phyloP scores from a whole-genome alignment of 2,329 filamentous ascomycete genomes.

The Botrytis fabae region DNA sequence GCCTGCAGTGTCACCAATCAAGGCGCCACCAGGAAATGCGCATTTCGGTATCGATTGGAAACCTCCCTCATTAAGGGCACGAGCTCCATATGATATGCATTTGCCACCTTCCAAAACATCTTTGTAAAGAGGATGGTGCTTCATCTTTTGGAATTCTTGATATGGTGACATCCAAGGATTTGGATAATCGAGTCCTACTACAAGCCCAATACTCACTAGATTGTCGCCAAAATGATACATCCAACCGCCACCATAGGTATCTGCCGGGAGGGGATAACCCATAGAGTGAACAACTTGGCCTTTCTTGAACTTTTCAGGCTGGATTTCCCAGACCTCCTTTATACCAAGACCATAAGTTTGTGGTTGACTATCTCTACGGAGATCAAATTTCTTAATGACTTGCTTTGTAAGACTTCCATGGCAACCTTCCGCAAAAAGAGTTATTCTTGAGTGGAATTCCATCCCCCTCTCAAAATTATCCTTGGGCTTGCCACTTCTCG shows the following conservation, averaged over 20 bases:
- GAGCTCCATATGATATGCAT: conserved; percentile 93
- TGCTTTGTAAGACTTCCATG: conserved; percentile 95
- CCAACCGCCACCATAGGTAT: conserved; percentile 97
- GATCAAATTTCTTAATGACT: conserved; percentile 89
- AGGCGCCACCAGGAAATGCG: conserved; percentile 89
- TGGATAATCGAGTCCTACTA: conserved; percentile 90
- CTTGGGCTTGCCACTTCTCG: conserved; percentile 79
- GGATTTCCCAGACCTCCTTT: conserved; percentile 97
- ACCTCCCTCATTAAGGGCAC: conserved; percentile 88
- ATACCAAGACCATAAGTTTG: conserved; percentile 94
- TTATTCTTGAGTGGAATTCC: conserved; percentile 94
- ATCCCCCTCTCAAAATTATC: conserved; percentile 93
- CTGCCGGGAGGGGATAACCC: conserved; percentile 83
- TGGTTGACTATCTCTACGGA: conserved; percentile 83
- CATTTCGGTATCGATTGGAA: conserved; percentile 98
- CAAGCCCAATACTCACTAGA: conserved; percentile 85
- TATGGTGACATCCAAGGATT: conserved; percentile 98
- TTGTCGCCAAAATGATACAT: conserved; percentile 99
- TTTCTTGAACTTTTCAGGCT: conserved; percentile 86
- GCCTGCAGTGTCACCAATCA: conserved; percentile 94
- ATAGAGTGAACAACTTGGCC: conserved; percentile 86
- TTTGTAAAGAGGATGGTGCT: conserved; percentile 91
- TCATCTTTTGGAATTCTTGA: conserved; percentile 96
- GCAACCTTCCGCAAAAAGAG: conserved; percentile 90
- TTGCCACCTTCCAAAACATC: conserved; percentile 90